Percentiles rank a stretch among this genome's conserved stretches.
phyloP scores from a whole-genome alignment of 176 grass and related monocot genomes.

The Musa schizocarpa region DNA sequence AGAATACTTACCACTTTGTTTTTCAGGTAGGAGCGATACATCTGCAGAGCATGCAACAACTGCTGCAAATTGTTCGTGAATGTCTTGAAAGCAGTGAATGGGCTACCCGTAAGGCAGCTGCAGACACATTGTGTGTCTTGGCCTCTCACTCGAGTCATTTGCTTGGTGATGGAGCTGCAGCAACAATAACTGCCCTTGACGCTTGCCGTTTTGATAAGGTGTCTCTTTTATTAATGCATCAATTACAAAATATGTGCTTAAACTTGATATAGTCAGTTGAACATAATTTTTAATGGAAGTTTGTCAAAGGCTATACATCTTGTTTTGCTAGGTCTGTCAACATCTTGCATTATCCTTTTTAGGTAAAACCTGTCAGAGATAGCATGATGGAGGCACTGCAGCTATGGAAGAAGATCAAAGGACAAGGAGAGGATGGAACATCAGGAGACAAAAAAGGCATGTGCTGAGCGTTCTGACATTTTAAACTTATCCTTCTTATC shows the following conservation, averaged over 20 bases:
- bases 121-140: constrained; percentile 73
- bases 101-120: constrained; percentile 85
- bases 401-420: constrained; percentile 70
- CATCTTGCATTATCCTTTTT: constrained; percentile 2
- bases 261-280: neutral
- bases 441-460: constrained; percentile 53
- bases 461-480: neutral
- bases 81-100: constrained; percentile 92
- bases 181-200: constrained; percentile 72
- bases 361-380: constrained; percentile 97
- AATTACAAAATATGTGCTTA: neutral
- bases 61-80: constrained; percentile 75
- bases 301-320: neutral
- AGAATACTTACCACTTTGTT: neutral
- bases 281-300: neutral
- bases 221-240: neutral
- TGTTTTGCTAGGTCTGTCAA: constrained; percentile 1
- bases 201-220: constrained; percentile 99
- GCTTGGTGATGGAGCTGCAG: constrained; percentile 57
- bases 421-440: constrained; percentile 30
- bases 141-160: constrained; percentile 68
- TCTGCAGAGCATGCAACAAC: constrained; percentile 73
- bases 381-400: constrained; percentile 83
- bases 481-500: neutral
- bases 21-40: constrained; percentile 91